Conservation (phyloP, 2,329 filamentous ascomycete genomes). For the Gliomastix tumulicola region DNA sequence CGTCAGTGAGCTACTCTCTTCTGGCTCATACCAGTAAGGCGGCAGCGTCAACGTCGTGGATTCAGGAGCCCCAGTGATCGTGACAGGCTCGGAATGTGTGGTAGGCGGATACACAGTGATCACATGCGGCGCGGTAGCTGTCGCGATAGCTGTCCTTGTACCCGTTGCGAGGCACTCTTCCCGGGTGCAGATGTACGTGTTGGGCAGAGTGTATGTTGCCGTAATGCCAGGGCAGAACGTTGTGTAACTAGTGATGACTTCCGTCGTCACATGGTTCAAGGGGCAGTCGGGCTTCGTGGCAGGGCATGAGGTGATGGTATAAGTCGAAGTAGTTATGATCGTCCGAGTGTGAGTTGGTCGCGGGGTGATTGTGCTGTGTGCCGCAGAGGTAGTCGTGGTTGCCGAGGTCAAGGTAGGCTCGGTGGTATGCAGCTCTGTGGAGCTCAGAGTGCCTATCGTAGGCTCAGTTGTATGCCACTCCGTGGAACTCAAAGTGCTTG, state of each 20-base stretch:
- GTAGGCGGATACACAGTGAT: not conserved
- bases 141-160: too few relatives aligned
- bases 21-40: too few relatives aligned
- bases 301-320: conserved; percentile 23
- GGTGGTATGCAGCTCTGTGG: too few relatives aligned
- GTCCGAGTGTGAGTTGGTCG: conserved; percentile 14
- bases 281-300: conserved; percentile 16
- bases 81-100: not conserved
- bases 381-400: not conserved
- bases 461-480: too few relatives aligned
- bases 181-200: conserved; percentile 15
- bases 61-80: too few relatives aligned
- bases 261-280: conserved; percentile 18
- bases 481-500: too few relatives aligned
- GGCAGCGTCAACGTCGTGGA: too few relatives aligned
- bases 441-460: too few relatives aligned
- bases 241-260: conserved; percentile 17
- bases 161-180: conserved; percentile 4
- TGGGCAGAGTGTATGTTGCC: conserved; percentile 17
- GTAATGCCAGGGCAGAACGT: conserved; percentile 27
- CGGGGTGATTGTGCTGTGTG: not conserved
- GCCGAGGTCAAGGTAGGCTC: too few relatives aligned
- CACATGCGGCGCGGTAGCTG: not conserved
- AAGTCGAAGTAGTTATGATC: conserved; percentile 15
- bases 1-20: too few relatives aligned